Conservation (phyloP, 352 stramenopile genomes). For the Pythium phragmitis region DNA sequence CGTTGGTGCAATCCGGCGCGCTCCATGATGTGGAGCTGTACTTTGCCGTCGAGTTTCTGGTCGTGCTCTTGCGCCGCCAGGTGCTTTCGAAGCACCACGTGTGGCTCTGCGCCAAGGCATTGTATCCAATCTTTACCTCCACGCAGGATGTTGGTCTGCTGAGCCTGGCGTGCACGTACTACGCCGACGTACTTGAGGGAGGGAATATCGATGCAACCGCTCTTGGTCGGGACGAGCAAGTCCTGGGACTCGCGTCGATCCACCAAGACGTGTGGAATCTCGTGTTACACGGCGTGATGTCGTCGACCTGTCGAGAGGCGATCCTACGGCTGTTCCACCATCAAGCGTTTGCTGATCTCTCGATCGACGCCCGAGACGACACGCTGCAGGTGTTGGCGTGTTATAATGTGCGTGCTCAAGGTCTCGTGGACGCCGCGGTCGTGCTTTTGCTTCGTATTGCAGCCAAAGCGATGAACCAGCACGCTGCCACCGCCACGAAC, state of each 20-base stretch:
- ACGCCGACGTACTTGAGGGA: conserved; percentile 58
- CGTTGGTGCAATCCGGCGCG: conserved; percentile 27
- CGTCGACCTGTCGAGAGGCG: conserved; percentile 28
- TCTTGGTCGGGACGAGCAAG: conserved; percentile 21
- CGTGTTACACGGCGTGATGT: conserved; percentile 43
- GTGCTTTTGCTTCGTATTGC: conserved; percentile 66
- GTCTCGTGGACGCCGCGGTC: conserved; percentile 58
- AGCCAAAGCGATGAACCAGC: conserved; percentile 45
- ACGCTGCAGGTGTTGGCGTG: conserved; percentile 60
- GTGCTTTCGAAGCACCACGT: conserved; percentile 49
- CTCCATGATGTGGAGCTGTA: conserved; percentile 55
- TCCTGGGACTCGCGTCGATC: conserved; percentile 16
- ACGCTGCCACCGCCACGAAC: neutral
- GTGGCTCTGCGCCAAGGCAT: conserved; percentile 44
- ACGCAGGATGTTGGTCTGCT: conserved; percentile 42
- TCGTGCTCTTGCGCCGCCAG: conserved; percentile 55
- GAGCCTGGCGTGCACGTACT: conserved; percentile 60
- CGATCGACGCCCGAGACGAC: conserved; percentile 1
- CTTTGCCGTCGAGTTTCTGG: conserved; percentile 65
- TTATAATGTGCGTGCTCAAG: conserved; percentile 68
- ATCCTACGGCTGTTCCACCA: conserved; percentile 56
- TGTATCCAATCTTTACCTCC: conserved; percentile 45
- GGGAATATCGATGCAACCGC: conserved; percentile 44
- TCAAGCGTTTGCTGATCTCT: conserved; percentile 20
- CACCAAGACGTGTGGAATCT: conserved; percentile 51